phyloP scores from a whole-genome alignment of 352 stramenopile species.

The Phytophthora quininea region DNA sequence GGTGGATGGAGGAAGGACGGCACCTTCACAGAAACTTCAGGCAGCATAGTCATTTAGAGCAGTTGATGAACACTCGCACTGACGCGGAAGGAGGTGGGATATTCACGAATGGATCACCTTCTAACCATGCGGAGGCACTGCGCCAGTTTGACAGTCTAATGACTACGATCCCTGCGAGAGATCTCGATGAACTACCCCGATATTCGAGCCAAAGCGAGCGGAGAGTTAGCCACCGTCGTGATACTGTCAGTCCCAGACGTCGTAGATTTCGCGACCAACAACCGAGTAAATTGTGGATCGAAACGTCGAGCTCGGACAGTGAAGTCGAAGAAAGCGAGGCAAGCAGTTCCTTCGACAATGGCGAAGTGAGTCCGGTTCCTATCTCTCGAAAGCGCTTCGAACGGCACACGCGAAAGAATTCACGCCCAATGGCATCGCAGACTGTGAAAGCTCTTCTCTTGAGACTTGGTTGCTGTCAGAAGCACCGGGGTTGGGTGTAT shows the following conservation, averaged over 20 bases:
- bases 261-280: too few species aligned
- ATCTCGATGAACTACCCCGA: neutral
- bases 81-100: neutral
- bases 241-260: neutral
- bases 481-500: too few species aligned
- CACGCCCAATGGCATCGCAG: too few species aligned
- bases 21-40: constrained; percentile 16
- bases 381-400: too few species aligned
- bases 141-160: constrained; percentile 19
- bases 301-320: too few species aligned
- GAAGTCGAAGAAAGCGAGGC: too few species aligned
- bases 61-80: constrained; percentile 19
- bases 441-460: too few species aligned
- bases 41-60: constrained; percentile 9
- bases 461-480: too few species aligned
- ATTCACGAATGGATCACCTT: neutral
- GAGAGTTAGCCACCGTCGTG: neutral
- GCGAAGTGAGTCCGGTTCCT: too few species aligned
- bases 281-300: too few species aligned
- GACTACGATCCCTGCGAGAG: neutral
- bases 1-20: constrained; percentile 41
- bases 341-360: too few species aligned
- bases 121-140: constrained; percentile 6
- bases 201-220: neutral
- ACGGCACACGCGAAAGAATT: too few species aligned